Evolutionary conservation across 31 red algal species (phyloP), one percentile per base, ranked within the genome.

Genomic region (Bonnemaisonia californica): DNA sequence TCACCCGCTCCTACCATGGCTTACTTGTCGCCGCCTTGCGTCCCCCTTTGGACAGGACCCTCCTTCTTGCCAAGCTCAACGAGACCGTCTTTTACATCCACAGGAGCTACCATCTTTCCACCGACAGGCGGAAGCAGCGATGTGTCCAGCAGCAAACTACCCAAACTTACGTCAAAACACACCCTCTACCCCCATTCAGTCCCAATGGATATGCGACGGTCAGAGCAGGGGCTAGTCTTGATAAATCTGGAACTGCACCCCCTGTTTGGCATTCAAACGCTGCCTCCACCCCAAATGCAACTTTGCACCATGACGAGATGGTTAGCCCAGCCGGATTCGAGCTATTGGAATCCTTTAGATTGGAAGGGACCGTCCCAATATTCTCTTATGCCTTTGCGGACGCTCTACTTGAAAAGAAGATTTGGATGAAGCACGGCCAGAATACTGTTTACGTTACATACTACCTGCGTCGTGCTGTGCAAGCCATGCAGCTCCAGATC

Each of bases 391-490:
- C 59, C 23, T 68, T 77, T 61, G 83, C 71, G 4, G 83, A 87
- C 35, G 83, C 83, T 27, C 61, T 77, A 9, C 54, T 87, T 22
- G 83, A 87, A 41, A 87, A 87, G 83, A 38, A 71, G 5, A 41
- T 87, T 23, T 87, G 83, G 83, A 87, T 87, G 83, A 87, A 87
- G 62, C 83, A 78, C 40, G 83, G 83, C 21, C 83, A 87, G 63
- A 87, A 87, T 34, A 87, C 83, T 12, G 83, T 87, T 3, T 87
- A 87, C 62, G 83, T 87, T 2, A 87, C 83, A 13, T 87, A 87
- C 58, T 70, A 70, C 39, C 62, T 87, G 28, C 71, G 73, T 13
- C 71, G 83, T 12, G 83, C 83, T 2, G 54, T 62, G 4, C 56
- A 87, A 37, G 83, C 83, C 4, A 77, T 87, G 57, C 57, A 87